phyloP scores from a whole-genome alignment of 768 basidiomycete species.

The Pholiota molesta region DNA sequence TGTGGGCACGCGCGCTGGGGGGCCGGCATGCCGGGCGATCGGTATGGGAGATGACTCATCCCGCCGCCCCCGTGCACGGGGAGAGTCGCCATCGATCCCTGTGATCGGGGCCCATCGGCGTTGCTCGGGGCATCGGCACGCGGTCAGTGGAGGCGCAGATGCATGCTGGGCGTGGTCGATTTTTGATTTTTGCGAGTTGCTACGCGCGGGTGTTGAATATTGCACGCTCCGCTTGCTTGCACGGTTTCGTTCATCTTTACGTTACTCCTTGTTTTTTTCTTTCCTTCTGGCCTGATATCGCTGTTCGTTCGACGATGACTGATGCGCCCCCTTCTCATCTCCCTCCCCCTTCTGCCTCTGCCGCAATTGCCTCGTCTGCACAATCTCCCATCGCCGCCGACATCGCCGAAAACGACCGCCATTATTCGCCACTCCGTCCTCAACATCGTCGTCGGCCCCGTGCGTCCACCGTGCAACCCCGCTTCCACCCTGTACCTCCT shows the following conservation, averaged over 20 bases:
- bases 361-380: neutral
- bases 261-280: neutral
- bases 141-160: no score
- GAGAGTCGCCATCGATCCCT: neutral
- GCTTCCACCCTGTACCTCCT: neutral
- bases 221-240: neutral
- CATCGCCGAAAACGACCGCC: neutral
- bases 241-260: neutral
- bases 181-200: neutral
- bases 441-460: neutral
- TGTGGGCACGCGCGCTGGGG: neutral
- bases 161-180: neutral
- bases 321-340: neutral
- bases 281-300: neutral
- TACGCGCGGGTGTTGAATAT: neutral
- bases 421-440: neutral
- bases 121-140: no score
- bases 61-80: neutral
- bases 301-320: neutral
- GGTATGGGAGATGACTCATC: neutral
- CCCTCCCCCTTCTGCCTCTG: slow-evolving; percentile 1
- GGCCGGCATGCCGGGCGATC: neutral
- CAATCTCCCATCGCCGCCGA: neutral
- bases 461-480: neutral
- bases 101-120: neutral